Conservation (phyloP, 169 alveolate genomes). For the Plasmodium gonderi region DNA sequence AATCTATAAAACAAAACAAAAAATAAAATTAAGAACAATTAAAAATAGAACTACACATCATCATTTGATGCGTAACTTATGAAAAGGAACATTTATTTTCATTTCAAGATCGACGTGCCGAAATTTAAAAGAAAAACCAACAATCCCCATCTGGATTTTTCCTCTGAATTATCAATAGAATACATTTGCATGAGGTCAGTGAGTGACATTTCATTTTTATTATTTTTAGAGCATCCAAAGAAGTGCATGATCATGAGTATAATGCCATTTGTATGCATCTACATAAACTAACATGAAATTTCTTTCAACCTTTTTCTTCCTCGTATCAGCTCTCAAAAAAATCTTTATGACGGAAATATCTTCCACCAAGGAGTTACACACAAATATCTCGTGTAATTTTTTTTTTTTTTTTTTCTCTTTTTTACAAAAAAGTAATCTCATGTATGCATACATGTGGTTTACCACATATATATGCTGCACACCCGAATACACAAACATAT, state of each 20-base stretch:
- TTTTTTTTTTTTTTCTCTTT: neutral
- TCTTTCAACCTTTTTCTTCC: neutral
- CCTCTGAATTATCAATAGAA: slow-evolving; percentile 39
- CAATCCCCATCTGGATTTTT: slow-evolving; percentile 21
- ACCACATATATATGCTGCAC: neutral
- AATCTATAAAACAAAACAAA: neutral
- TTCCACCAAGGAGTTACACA: slow-evolving; percentile 76
- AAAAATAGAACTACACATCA: neutral
- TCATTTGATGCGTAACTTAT: neutral
- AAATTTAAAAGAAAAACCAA: slow-evolving; percentile 67
- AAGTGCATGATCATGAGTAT: neutral
- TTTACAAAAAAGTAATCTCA: neutral
- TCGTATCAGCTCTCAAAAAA: slow-evolving; percentile 37
- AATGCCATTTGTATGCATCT: neutral
- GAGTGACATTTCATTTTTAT: neutral
- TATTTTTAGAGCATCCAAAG: neutral
- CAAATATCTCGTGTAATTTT: slow-evolving; percentile 65
- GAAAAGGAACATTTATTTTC: neutral
- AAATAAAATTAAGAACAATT: neutral
- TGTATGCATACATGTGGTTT: neutral
- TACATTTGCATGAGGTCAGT: slow-evolving; percentile 69
- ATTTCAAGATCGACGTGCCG: slow-evolving; percentile 49
- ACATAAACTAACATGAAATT: neutral
- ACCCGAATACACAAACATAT: neutral
- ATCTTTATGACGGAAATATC: slow-evolving; percentile 49